Evolutionary conservation across 2,329 filamentous ascomycete species (phyloP).

Genomic region (Verticillium albo-atrum): DNA sequence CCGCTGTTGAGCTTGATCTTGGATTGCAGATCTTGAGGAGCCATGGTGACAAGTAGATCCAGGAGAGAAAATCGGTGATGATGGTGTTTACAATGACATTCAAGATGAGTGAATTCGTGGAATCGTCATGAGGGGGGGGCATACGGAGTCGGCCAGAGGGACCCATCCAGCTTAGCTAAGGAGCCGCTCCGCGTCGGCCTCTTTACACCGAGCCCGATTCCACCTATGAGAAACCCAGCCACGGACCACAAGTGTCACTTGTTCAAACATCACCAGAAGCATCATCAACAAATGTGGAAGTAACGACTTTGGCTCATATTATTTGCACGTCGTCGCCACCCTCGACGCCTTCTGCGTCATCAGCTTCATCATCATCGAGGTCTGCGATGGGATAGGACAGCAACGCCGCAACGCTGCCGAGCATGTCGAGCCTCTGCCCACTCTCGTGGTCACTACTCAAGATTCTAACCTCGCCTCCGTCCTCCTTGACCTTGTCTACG

Average conservation of each 20-base stretch:
- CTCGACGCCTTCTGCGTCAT: conserved; percentile 23
- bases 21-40: conserved; percentile 40
- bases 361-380: conserved; percentile 65
- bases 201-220: not conserved
- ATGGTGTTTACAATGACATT: not conserved
- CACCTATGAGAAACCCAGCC: not conserved
- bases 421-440: conserved; percentile 73
- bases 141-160: not conserved
- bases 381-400: conserved; percentile 84
- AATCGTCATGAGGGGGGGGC: not conserved
- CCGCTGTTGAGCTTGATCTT: conserved; percentile 51
- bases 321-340: not conserved
- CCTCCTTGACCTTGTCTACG: conserved; percentile 81
- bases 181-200: not conserved
- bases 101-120: not conserved
- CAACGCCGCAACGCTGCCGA: conserved; percentile 86
- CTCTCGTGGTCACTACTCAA: conserved; percentile 93
- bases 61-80: not conserved
- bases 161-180: not conserved
- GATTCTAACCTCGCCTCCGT: conserved; percentile 84
- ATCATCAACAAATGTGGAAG: not conserved
- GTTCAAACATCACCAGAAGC: not conserved
- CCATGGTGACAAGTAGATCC: conserved; percentile 30
- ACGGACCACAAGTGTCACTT: not conserved
- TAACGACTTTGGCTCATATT: not conserved